A percentile compares a stretch with the other conserved stretches of the same genome.
phyloP scores from a whole-genome alignment of 2,329 filamentous ascomycete genomes.

The Elsinoe arachidis region DNA sequence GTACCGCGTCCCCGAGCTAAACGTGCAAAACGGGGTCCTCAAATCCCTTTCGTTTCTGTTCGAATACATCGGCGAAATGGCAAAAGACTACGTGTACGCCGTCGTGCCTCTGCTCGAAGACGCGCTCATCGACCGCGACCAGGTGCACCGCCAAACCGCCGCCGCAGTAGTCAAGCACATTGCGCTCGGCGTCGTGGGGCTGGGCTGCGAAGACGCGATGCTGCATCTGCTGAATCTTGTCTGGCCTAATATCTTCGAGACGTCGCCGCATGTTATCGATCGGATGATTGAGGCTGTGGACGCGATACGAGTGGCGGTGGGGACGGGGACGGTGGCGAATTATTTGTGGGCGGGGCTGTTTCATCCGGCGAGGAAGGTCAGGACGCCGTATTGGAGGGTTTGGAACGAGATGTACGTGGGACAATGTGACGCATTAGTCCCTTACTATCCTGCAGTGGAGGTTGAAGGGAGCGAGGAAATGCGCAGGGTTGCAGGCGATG shows the following conservation, averaged over 20 bases:
- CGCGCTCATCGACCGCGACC: slow-evolving; percentile 92
- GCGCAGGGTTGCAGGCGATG: slow-evolving; percentile 37
- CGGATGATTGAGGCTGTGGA: slow-evolving; percentile 96
- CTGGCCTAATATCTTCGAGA: slow-evolving; percentile 96
- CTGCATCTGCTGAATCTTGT: slow-evolving; percentile 92
- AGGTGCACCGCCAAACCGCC: slow-evolving; percentile 94
- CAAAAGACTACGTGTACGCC: slow-evolving; percentile 98
- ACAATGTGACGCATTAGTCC: slow-evolving; percentile 86
- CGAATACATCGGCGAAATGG: slow-evolving; percentile 98
- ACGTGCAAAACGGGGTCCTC: slow-evolving; percentile 96
- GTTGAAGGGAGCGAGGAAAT: slow-evolving; percentile 67
- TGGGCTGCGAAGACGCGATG: slow-evolving; percentile 98
- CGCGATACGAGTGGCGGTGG: slow-evolving; percentile 86
- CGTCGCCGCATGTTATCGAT: slow-evolving; percentile 95
- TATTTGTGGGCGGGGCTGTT: slow-evolving; percentile 98
- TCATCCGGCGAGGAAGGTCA: slow-evolving; percentile 90
- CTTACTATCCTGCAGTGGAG: slow-evolving; percentile 83
- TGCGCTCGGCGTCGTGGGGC: slow-evolving; percentile 89
- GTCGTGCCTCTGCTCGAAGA: slow-evolving; percentile 94
- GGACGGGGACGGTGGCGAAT: slow-evolving; percentile 88
- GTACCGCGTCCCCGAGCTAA: slow-evolving; percentile 94
- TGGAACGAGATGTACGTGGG: slow-evolving; percentile 98
- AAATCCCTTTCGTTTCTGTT: slow-evolving; percentile 96
- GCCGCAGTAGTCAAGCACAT: slow-evolving; percentile 97
- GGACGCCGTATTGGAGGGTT: slow-evolving; percentile 88